Conservation (phyloP, 805 yeast genomes). For the Sugiyamaella chiloensis region DNA sequence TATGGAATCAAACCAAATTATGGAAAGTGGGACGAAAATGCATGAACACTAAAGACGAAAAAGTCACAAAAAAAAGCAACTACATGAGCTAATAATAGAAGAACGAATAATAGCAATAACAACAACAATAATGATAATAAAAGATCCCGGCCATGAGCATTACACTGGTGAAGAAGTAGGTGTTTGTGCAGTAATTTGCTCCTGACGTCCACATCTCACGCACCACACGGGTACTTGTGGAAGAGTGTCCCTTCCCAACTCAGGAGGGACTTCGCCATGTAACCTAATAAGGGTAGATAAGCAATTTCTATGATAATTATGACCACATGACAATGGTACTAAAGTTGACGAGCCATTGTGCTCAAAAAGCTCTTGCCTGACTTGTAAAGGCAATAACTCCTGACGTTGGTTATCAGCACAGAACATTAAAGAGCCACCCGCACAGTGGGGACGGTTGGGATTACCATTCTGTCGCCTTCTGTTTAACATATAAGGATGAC, state of each 20-base stretch:
- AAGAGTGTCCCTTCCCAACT: background rate
- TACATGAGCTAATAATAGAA: too few relatives aligned
- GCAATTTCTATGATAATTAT: slow-evolving; percentile 31
- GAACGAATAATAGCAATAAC: too few relatives aligned
- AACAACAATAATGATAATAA: too few relatives aligned
- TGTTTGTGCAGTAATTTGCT: slow-evolving; percentile 1
- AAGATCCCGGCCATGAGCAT: too few relatives aligned
- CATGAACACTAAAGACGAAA: too few relatives aligned
- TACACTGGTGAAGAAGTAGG: too few relatives aligned
- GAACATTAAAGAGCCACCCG: background rate
- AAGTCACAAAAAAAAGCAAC: too few relatives aligned
- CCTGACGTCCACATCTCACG: slow-evolving; percentile 28
- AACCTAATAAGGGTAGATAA: slow-evolving; percentile 27
- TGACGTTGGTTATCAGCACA: background rate
- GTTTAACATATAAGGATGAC: background rate
- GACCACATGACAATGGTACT: slow-evolving; percentile 30
- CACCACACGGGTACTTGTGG: slow-evolving; percentile 29
- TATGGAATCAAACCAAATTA: too few relatives aligned
- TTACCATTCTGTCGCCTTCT: too few relatives aligned
- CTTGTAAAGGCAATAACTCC: background rate
- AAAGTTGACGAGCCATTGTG: slow-evolving; percentile 7
- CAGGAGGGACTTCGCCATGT: slow-evolving; percentile 28
- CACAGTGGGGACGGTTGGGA: background rate
- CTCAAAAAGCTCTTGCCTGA: too few relatives aligned
- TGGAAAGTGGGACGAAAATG: too few relatives aligned